phyloP scores from a whole-genome alignment of 768 basidiomycete genomes.

The Mycena pura region DNA sequence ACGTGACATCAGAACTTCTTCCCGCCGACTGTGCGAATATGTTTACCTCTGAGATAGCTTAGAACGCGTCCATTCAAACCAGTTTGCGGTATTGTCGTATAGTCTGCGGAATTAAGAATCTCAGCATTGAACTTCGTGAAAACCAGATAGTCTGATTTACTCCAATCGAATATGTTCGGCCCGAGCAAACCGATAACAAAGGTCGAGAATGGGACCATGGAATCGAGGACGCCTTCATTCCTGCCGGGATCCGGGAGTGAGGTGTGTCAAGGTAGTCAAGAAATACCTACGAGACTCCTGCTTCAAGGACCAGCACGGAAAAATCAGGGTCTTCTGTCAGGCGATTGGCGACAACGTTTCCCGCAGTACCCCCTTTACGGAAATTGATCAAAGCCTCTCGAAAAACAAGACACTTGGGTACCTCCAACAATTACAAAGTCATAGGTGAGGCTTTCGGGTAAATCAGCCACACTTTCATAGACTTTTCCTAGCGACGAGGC shows the following conservation, averaged over 20 bases:
- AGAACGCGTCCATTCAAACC: slow-evolving; percentile 24
- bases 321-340: slow-evolving; percentile 23
- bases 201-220: slow-evolving; percentile 9
- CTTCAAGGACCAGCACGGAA: slow-evolving; percentile 28
- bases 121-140: not conserved
- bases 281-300: slow-evolving; percentile 15
- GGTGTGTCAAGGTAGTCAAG: not conserved
- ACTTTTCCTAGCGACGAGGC: not conserved
- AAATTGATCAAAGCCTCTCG: not conserved
- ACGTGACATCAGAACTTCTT: not conserved
- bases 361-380: slow-evolving; percentile 20
- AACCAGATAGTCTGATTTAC: not conserved
- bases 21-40: not conserved
- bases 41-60: slow-evolving; percentile 19
- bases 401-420: not conserved
- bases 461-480: not conserved
- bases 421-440: slow-evolving; percentile 21
- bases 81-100: slow-evolving; percentile 28
- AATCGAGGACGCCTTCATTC: slow-evolving; percentile 12
- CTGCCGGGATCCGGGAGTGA: not conserved
- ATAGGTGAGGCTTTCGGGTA: not conserved
- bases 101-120: slow-evolving; percentile 14
- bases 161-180: not conserved
- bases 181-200: not conserved
- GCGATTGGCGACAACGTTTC: slow-evolving; percentile 20